These are phyloP conservation scores for Talaromyces stipitatus DNA, from an alignment of 495 filamentous ascomycete genomes.

Conservation along the genomic window DNA sequence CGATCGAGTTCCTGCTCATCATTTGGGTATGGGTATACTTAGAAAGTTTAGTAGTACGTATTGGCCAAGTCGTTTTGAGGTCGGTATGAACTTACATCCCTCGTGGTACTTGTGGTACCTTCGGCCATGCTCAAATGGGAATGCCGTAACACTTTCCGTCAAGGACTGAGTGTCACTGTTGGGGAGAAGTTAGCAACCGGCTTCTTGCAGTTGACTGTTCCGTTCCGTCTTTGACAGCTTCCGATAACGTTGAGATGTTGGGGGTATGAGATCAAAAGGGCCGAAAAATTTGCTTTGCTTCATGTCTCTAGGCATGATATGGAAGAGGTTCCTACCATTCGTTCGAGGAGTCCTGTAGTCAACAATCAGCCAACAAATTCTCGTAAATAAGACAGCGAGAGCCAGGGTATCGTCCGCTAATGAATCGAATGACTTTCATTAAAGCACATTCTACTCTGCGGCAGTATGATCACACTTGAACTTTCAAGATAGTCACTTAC, in stretches of 20 bases:
- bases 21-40: conserved; percentile 49
- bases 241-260: too few species aligned
- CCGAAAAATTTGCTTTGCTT: too few species aligned
- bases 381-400: too few species aligned
- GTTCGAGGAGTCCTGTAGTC: conserved; percentile 1
- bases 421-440: too few species aligned
- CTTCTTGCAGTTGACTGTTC: neutral
- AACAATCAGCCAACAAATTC: neutral
- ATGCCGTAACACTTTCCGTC: conserved; percentile 43
- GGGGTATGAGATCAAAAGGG: too few species aligned
- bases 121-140: conserved; percentile 47
- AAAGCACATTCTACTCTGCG: too few species aligned
- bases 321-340: conserved; percentile 5
- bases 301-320: too few species aligned
- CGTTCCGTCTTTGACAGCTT: neutral
- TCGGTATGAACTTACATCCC: conserved; percentile 32
- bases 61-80: neutral
- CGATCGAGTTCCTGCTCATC: conserved; percentile 49
- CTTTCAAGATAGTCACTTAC: neutral
- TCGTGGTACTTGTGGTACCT: conserved; percentile 52
- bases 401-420: too few species aligned
- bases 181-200: neutral
- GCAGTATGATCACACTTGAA: neutral
- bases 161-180: conserved; percentile 42
- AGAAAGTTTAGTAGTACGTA: conserved; percentile 15